Percentiles rank a stretch among this genome's conserved stretches.
These are phyloP conservation scores for Xylaria sp. DNA, from an alignment of 2,329 filamentous ascomycete genomes.

Conservation along the genomic window DNA sequence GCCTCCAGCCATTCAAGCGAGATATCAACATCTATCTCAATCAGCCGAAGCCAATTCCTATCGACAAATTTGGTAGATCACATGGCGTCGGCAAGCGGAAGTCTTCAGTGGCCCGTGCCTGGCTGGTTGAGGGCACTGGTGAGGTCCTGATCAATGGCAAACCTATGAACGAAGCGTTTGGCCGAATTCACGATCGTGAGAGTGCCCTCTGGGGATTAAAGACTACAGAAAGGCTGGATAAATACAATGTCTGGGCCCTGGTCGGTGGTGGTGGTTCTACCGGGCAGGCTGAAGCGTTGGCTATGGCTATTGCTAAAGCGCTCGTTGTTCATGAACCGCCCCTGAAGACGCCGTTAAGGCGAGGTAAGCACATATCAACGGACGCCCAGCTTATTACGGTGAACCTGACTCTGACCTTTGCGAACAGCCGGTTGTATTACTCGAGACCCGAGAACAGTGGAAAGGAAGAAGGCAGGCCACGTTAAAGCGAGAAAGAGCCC, in stretches of 20 bases:
- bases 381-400: constrained; percentile 26
- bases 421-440: constrained; percentile 86
- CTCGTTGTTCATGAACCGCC: constrained; percentile 91
- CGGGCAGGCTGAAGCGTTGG: constrained; percentile 94
- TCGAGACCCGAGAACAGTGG: constrained; percentile 88
- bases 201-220: constrained; percentile 93
- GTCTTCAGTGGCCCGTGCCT: constrained; percentile 84
- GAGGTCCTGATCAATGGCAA: constrained; percentile 92
- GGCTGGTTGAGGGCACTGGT: constrained; percentile 90
- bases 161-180: constrained; percentile 82
- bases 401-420: constrained; percentile 55
- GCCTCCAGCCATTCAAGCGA: constrained; percentile 77
- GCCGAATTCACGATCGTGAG: constrained; percentile 90
- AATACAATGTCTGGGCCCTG: constrained; percentile 94
- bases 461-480: constrained; percentile 97
- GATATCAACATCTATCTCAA: constrained; percentile 77
- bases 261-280: constrained; percentile 90
- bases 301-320: constrained; percentile 87
- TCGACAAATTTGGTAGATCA: constrained; percentile 83
- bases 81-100: constrained; percentile 88
- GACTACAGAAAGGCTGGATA: constrained; percentile 83
- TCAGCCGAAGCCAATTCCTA: constrained; percentile 66
- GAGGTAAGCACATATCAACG: constrained; percentile 71
- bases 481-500: constrained; percentile 98
- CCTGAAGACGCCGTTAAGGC: constrained; percentile 85